Evolutionary conservation across 805 yeast species (phyloP).

Genomic region (Zygosaccharomyces gambellarensis): DNA sequence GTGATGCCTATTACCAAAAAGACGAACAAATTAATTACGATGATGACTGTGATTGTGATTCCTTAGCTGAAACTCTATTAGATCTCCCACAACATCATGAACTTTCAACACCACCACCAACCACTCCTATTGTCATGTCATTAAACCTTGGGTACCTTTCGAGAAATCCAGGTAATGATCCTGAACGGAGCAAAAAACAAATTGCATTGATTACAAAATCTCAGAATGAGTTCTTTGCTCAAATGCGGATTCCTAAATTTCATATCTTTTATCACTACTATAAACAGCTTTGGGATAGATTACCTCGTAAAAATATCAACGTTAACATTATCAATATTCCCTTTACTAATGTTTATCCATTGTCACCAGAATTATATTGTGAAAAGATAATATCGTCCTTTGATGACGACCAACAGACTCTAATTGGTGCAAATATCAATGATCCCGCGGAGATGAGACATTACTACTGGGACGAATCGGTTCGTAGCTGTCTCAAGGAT

Average conservation of each 20-base stretch:
- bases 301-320: slow-evolving; percentile 29
- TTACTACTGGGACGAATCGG: slow-evolving; percentile 28
- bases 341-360: slow-evolving; percentile 32
- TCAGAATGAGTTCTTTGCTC: slow-evolving; percentile 24
- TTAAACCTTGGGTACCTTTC: slow-evolving; percentile 24
- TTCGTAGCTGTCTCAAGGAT: slow-evolving; percentile 19
- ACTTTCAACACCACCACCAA: slow-evolving; percentile 33
- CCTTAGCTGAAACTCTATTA: slow-evolving; percentile 27
- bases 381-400: slow-evolving; percentile 16
- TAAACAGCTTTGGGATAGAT: slow-evolving; percentile 29
- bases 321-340: slow-evolving; percentile 33
- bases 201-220: slow-evolving; percentile 24
- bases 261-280: slow-evolving; percentile 31
- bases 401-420: slow-evolving; percentile 28
- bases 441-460: slow-evolving; percentile 10
- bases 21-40: slow-evolving; percentile 6
- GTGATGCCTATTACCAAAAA: slow-evolving; percentile 25
- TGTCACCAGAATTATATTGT: slow-evolving; percentile 27
- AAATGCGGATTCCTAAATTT: slow-evolving; percentile 27
- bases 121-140: slow-evolving; percentile 28
- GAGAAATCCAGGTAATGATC: slow-evolving; percentile 14
- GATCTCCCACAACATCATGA: slow-evolving; percentile 18
- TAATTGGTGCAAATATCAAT: slow-evolving; percentile 11
- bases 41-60: slow-evolving; percentile 16
- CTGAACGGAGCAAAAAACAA: slow-evolving; percentile 8